phyloP scores from a whole-genome alignment of 768 basidiomycete genomes.

The Rubroboletus satanas region DNA sequence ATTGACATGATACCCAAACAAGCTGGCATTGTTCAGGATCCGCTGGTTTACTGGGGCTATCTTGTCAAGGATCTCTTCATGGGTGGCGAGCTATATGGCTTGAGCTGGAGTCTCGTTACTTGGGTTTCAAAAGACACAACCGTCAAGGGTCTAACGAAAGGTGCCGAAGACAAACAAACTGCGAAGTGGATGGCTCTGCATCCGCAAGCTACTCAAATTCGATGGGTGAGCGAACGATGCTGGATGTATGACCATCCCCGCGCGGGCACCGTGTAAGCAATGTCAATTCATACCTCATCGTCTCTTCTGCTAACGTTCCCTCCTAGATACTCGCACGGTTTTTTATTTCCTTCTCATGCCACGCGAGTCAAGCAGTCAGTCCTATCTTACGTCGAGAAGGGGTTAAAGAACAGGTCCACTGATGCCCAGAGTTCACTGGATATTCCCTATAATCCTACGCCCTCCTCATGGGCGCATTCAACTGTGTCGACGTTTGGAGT shows the following conservation, averaged over 20 bases:
- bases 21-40: constrained; percentile 42
- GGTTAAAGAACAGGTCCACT: constrained; percentile 35
- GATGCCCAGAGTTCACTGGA: constrained; percentile 22
- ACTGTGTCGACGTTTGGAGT: constrained; percentile 83
- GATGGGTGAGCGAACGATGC: constrained; percentile 90
- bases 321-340: constrained; percentile 88
- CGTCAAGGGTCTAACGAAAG: constrained; percentile 63
- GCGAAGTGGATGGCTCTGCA: constrained; percentile 90
- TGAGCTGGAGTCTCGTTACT: constrained; percentile 84
- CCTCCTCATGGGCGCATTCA: constrained; percentile 70
- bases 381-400: constrained; percentile 47
- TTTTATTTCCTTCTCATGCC: constrained; percentile 87
- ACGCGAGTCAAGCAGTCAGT: constrained; percentile 60
- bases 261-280: constrained; percentile 81
- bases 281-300: background rate
- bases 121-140: constrained; percentile 78
- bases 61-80: constrained; percentile 91
- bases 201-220: constrained; percentile 70
- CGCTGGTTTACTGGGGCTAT: constrained; percentile 84
- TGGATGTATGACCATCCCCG: constrained; percentile 99
- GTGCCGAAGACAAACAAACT: constrained; percentile 92
- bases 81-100: constrained; percentile 90
- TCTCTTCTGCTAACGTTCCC: constrained; percentile 1
- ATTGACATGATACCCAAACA: constrained; percentile 5
- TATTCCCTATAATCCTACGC: constrained; percentile 36